Evolutionary conservation across 495 filamentous ascomycete genomes (phyloP).

Genomic region (Penicillium turbatum): DNA sequence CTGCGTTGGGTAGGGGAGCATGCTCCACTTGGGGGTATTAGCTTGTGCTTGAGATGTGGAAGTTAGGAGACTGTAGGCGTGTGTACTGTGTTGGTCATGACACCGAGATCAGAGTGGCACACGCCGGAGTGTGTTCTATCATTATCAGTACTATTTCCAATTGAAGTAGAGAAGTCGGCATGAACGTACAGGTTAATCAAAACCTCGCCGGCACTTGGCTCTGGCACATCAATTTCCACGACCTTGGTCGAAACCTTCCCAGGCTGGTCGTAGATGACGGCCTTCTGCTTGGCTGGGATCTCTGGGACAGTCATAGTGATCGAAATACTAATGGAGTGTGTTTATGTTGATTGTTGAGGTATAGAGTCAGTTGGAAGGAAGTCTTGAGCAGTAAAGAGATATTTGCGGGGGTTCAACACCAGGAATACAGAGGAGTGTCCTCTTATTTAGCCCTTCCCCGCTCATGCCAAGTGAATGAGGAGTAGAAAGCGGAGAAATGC

Average conservation of each 20-base stretch:
- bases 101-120: conserved; percentile 61
- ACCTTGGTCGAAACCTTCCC: conserved; percentile 65
- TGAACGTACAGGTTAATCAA: conserved; percentile 57
- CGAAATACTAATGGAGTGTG: neutral
- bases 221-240: conserved; percentile 60
- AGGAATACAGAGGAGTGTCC: neutral
- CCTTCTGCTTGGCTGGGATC: conserved; percentile 64
- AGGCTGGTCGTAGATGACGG: conserved; percentile 63
- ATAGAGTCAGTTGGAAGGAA: neutral
- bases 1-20: conserved; percentile 59
- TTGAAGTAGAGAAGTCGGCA: neutral
- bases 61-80: neutral
- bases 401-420: neutral
- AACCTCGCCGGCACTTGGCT: conserved; percentile 60
- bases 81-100: conserved; percentile 54
- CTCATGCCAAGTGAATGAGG: neutral
- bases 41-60: neutral
- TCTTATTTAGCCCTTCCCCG: neutral
- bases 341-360: neutral
- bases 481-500: neutral
- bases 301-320: conserved; percentile 26
- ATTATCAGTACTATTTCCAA: conserved; percentile 10
- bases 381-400: neutral
- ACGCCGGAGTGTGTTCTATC: conserved; percentile 63
- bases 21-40: conserved; percentile 40